phyloP scores from a whole-genome alignment of 2,329 filamentous ascomycete genomes.

The Hortaea werneckii region DNA sequence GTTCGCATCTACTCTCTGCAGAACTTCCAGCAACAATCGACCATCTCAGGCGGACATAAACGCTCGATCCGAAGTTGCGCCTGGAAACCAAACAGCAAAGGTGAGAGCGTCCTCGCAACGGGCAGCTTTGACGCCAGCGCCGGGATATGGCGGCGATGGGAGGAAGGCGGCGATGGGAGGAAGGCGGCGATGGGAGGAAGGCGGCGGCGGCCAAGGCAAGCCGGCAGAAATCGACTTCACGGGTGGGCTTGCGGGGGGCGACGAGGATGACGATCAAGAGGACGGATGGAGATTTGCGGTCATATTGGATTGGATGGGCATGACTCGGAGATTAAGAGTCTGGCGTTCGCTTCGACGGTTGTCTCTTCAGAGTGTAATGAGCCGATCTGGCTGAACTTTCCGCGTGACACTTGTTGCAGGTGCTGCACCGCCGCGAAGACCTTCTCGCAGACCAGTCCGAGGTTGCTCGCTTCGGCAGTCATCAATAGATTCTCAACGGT shows the following conservation, averaged over 20 bases:
- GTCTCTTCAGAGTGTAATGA: too few relatives aligned
- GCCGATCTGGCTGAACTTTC: too few relatives aligned
- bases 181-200: too few relatives aligned
- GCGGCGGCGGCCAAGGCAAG: slow-evolving; percentile 11
- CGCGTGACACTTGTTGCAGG: too few relatives aligned
- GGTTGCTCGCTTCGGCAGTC: too few relatives aligned
- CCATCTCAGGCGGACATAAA: slow-evolving; percentile 77
- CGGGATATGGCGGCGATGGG: slow-evolving; percentile 59
- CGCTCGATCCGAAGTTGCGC: slow-evolving; percentile 75
- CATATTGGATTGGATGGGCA: slow-evolving; percentile 71
- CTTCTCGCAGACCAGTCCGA: too few relatives aligned
- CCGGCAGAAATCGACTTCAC: slow-evolving; percentile 25
- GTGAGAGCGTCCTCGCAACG: slow-evolving; percentile 71
- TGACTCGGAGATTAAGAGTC: slow-evolving; percentile 81
- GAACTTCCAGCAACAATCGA: slow-evolving; percentile 67
- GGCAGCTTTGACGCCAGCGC: slow-evolving; percentile 91
- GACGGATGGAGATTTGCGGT: slow-evolving; percentile 90
- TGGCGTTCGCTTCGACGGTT: slow-evolving; percentile 60
- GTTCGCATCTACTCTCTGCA: slow-evolving; percentile 83
- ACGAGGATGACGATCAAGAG: slow-evolving; percentile 40
- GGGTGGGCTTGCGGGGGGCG: slow-evolving; percentile 18
- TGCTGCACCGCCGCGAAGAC: too few relatives aligned
- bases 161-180: slow-evolving; percentile 31
- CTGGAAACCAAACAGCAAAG: slow-evolving; percentile 66
- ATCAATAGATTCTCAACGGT: too few relatives aligned